These are phyloP conservation scores for Danielozyma ontarioensis DNA, from an alignment of 805 yeast species.

Conservation along the genomic window DNA sequence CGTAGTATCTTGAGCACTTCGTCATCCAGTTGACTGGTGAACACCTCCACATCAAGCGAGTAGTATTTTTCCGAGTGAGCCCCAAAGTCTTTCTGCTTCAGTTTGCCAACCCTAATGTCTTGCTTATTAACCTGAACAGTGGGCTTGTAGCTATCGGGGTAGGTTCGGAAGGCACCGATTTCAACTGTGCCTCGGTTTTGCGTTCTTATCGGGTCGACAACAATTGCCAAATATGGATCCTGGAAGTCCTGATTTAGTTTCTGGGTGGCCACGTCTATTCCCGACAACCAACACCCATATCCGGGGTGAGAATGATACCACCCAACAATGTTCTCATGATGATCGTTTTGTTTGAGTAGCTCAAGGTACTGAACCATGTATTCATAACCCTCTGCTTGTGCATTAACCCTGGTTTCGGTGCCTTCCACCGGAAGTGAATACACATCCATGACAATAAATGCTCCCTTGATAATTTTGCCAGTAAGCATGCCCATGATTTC, in stretches of 20 bases:
- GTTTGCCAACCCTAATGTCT: conserved; percentile 33
- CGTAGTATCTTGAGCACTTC: conserved; percentile 34
- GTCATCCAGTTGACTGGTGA: conserved; percentile 48
- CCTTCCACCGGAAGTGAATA: conserved; percentile 92
- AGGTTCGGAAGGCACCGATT: conserved; percentile 86
- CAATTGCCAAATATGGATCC: conserved; percentile 88
- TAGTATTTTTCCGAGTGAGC: conserved; percentile 68
- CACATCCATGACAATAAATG: conserved; percentile 70
- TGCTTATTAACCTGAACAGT: conserved; percentile 7
- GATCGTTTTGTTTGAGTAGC: conserved; percentile 37
- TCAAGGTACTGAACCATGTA: conserved; percentile 85
- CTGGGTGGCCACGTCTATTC: conserved; percentile 91
- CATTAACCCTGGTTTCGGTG: conserved; percentile 93
- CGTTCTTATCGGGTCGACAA: conserved; percentile 77
- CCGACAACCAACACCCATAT: conserved; percentile 93
- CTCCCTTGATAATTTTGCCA: conserved; percentile 57
- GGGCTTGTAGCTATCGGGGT: conserved; percentile 31
- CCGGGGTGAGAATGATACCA: conserved; percentile 99
- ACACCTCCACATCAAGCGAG: conserved; percentile 56
- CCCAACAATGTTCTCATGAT: conserved; percentile 68
- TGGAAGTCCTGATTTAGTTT: conserved; percentile 78
- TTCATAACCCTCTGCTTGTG: conserved; percentile 89
- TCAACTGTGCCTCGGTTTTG: conserved; percentile 60
- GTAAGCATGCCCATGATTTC: conserved; percentile 96
- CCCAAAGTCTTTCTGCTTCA: conserved; percentile 63